These are phyloP conservation scores for Epichloe sibirici DNA, from an alignment of 2,329 filamentous ascomycete genomes.

Conservation along the genomic window DNA sequence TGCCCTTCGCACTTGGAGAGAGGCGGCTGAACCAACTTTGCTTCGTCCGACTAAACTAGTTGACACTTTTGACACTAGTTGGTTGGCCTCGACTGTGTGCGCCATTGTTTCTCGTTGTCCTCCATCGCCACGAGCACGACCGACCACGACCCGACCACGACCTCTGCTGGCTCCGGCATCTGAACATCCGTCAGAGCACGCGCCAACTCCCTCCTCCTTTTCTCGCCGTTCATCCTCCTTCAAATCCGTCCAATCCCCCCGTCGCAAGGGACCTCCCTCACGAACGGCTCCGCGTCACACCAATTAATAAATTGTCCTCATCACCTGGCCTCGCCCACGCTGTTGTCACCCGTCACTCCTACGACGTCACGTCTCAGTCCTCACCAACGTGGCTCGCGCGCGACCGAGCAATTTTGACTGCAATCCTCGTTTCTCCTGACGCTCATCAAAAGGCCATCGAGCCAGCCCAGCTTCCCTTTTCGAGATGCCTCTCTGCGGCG, in stretches of 20 bases:
- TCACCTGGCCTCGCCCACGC: neutral
- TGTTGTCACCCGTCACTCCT: neutral
- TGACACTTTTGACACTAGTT: neutral
- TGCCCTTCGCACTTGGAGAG: neutral
- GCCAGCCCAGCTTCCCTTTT: neutral
- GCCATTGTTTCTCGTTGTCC: neutral
- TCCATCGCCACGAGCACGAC: neutral
- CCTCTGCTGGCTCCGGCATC: neutral
- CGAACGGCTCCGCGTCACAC: neutral
- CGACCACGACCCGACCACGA: neutral
- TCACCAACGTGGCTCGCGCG: neutral
- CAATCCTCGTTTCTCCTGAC: neutral
- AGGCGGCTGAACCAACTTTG: no score
- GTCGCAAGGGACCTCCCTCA: neutral
- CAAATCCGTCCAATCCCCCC: neutral
- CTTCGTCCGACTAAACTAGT: neutral
- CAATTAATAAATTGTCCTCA: neutral
- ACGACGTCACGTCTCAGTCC: neutral
- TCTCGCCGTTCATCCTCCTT: neutral
- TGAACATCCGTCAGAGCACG: neutral
- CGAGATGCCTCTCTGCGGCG: slow-evolving; percentile 41
- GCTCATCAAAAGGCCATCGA: neutral
- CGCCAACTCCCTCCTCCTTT: neutral
- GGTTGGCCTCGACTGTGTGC: neutral
- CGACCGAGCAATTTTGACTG: neutral